These are phyloP conservation scores for Coprinopsis sp. DNA, from an alignment of 768 basidiomycete genomes.

Conservation along the genomic window DNA sequence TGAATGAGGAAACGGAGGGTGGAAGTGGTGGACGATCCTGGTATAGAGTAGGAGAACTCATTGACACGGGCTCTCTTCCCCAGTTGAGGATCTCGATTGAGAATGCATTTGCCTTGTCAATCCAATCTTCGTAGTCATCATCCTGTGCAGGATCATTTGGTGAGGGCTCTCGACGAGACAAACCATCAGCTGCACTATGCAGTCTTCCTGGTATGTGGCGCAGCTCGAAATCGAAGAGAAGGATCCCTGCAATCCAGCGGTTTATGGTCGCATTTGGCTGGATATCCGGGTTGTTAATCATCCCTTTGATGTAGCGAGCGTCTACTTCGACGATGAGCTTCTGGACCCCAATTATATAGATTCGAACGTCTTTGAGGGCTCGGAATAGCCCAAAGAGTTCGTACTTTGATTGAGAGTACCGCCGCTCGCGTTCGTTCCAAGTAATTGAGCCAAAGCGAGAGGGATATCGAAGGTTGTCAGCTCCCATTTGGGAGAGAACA, in stretches of 20 bases:
- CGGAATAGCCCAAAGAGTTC: slow-evolving; percentile 29
- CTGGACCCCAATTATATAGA: slow-evolving; percentile 23
- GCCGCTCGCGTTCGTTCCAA: slow-evolving; percentile 21
- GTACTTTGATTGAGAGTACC: slow-evolving; percentile 30
- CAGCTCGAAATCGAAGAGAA: slow-evolving; percentile 24
- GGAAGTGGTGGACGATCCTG: not conserved
- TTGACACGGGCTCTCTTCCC: not conserved
- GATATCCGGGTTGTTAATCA: slow-evolving; percentile 28
- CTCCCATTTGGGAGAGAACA: slow-evolving; percentile 13
- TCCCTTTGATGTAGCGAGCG: slow-evolving; percentile 29
- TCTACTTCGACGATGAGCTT: slow-evolving; percentile 24
- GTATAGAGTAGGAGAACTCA: not conserved
- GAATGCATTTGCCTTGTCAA: not conserved
- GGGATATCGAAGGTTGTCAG: slow-evolving; percentile 11
- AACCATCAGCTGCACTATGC: slow-evolving; percentile 13
- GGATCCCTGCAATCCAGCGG: slow-evolving; percentile 24
- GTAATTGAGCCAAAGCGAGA: slow-evolving; percentile 19
- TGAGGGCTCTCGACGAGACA: slow-evolving; percentile 14
- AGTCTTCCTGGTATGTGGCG: slow-evolving; percentile 17
- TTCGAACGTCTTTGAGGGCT: slow-evolving; percentile 13
- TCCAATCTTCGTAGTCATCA: slow-evolving; percentile 17
- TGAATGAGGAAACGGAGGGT: no score
- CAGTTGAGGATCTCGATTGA: slow-evolving; percentile 1
- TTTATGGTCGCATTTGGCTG: slow-evolving; percentile 27
- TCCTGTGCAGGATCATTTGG: slow-evolving; percentile 7